A percentile compares a stretch with the other conserved stretches of the same genome.
Conservation (phyloP, 1,139 yeast species). For the Pichia cactophila region DNA sequence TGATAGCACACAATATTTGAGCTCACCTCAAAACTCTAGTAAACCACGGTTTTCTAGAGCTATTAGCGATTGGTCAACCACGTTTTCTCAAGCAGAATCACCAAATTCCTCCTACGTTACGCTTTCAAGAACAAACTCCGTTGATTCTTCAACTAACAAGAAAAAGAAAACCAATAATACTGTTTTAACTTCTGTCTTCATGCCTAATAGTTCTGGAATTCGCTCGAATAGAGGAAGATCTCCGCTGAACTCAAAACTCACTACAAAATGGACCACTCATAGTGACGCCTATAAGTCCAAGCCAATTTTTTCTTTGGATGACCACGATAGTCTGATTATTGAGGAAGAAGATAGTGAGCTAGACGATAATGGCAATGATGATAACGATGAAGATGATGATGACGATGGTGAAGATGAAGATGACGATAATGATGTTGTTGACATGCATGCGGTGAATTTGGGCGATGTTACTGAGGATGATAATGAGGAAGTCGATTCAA, state of each 20-base stretch:
- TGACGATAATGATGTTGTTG: not conserved
- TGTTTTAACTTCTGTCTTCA: not conserved
- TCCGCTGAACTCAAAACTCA: conserved; percentile 28
- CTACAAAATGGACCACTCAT: conserved; percentile 25
- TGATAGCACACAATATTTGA: conserved; percentile 3
- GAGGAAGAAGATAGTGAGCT: conserved; percentile 29
- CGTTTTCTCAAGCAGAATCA: conserved; percentile 24
- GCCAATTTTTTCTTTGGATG: conserved; percentile 25
- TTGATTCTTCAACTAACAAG: conserved; percentile 24
- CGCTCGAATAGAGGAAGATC: conserved; percentile 27
- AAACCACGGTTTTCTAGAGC: conserved; percentile 24
- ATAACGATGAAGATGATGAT: conserved; percentile 7
- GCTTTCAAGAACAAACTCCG: conserved; percentile 25
- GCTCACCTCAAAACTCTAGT: conserved; percentile 8
- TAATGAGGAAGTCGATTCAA: not conserved
- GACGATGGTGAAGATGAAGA: conserved; percentile 4
- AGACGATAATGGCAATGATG: conserved; percentile 5
- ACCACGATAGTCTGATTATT: conserved; percentile 24
- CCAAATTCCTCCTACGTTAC: conserved; percentile 27
- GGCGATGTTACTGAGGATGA: not conserved
- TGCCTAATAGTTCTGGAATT: not conserved
- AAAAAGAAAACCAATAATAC: conserved; percentile 14
- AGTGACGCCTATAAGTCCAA: conserved; percentile 15
- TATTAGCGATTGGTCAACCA: conserved; percentile 26
- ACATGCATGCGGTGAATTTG: not conserved